phyloP scores from a whole-genome alignment of 768 basidiomycete species.

The Lactarius sanguifluus region DNA sequence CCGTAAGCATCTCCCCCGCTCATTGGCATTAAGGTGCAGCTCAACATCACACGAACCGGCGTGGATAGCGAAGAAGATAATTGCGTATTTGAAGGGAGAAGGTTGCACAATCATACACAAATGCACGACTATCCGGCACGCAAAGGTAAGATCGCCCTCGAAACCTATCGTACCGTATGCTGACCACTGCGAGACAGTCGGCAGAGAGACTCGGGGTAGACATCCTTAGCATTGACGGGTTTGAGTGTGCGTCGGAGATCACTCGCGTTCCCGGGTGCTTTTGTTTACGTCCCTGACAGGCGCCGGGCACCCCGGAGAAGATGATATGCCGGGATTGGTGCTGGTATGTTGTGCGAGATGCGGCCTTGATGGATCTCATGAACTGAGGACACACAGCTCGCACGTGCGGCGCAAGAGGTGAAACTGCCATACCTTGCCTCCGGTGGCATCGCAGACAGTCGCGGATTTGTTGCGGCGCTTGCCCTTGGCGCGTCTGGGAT shows the following conservation, averaged over 20 bases:
- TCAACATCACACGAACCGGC: neutral
- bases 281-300: constrained; percentile 45
- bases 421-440: constrained; percentile 86
- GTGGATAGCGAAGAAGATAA: constrained; percentile 66
- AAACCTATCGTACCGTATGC: neutral
- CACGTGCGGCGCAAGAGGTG: constrained; percentile 81
- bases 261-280: neutral
- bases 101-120: constrained; percentile 85
- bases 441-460: constrained; percentile 85
- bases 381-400: constrained; percentile 52
- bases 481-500: constrained; percentile 83
- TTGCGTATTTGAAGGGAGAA: constrained; percentile 79
- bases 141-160: constrained; percentile 53
- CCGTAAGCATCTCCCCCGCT: constrained; percentile 48
- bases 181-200: constrained; percentile 37
- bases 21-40: neutral
- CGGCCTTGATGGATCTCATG: neutral
- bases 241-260: constrained; percentile 63
- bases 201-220: constrained; percentile 83
- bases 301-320: constrained; percentile 93
- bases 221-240: constrained; percentile 84
- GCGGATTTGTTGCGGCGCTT: constrained; percentile 79
- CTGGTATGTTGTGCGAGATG: constrained; percentile 47
- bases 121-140: constrained; percentile 84
- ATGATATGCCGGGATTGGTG: constrained; percentile 86